Evolutionary conservation across 495 filamentous ascomycete species (phyloP).

Genomic region (Penicillium chermesinum): DNA sequence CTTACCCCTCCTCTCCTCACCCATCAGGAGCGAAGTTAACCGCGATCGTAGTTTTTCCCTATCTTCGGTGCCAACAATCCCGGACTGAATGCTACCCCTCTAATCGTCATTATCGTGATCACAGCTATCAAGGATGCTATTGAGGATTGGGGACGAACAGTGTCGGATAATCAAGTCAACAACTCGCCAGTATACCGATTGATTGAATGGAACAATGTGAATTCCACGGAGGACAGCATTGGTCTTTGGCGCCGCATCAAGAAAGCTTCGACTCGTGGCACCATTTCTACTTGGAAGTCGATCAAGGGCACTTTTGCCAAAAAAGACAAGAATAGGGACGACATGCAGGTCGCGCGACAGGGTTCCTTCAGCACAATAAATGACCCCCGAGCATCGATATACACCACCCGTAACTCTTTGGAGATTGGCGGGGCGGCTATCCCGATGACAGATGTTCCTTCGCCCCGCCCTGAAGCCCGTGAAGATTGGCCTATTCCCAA

Average conservation of each 20-base stretch:
- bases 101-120: conserved; percentile 91
- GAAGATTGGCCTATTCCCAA: conserved; percentile 32
- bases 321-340: conserved; percentile 32
- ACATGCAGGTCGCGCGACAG: conserved; percentile 45
- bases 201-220: conserved; percentile 87
- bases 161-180: conserved; percentile 91
- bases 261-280: conserved; percentile 71
- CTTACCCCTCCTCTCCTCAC: not conserved
- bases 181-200: conserved; percentile 92
- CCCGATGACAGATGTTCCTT: conserved; percentile 94
- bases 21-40: conserved; percentile 2
- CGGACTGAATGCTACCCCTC: conserved; percentile 79
- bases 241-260: conserved; percentile 85
- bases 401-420: conserved; percentile 55
- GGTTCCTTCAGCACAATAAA: conserved; percentile 60
- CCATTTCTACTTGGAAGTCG: conserved; percentile 53
- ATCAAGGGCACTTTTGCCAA: conserved; percentile 38
- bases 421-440: conserved; percentile 53
- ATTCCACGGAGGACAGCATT: conserved; percentile 80
- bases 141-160: conserved; percentile 91
- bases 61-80: conserved; percentile 94
- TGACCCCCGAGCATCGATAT: conserved; percentile 55
- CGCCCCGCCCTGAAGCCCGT: conserved; percentile 58
- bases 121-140: conserved; percentile 96
- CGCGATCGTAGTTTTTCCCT: conserved; percentile 70